These are phyloP conservation scores for Scopulariopsis brevicaulis DNA, from an alignment of 2,329 filamentous ascomycete genomes.

Conservation along the genomic window DNA sequence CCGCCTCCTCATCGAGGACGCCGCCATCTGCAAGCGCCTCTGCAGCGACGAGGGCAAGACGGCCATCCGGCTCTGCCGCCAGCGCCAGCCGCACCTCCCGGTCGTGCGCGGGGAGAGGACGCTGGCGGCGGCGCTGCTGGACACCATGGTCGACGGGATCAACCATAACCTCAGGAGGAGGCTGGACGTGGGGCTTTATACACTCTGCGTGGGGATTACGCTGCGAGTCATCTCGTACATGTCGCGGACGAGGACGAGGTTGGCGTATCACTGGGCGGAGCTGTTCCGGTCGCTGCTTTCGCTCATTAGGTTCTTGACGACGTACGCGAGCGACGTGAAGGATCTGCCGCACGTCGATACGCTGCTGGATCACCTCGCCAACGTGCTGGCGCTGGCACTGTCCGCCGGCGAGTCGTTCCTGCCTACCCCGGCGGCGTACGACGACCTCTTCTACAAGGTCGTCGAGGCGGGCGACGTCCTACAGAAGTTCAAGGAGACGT, in stretches of 20 bases:
- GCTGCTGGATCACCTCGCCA: slow-evolving; percentile 67
- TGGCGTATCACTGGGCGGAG: slow-evolving; percentile 90
- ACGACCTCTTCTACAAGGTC: slow-evolving; percentile 97
- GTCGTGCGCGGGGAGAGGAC: slow-evolving; percentile 61
- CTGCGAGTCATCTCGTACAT: slow-evolving; percentile 76
- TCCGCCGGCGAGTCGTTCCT: slow-evolving; percentile 85
- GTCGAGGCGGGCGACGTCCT: slow-evolving; percentile 83
- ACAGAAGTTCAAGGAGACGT: slow-evolving; percentile 70
- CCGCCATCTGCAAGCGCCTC: slow-evolving; percentile 68
- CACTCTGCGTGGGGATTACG: slow-evolving; percentile 69
- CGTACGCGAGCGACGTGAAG: slow-evolving; percentile 70
- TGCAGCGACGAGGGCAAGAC: slow-evolving; percentile 69
- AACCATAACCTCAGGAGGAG: slow-evolving; percentile 86
- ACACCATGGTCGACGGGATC: slow-evolving; percentile 80
- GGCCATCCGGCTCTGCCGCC: slow-evolving; percentile 73
- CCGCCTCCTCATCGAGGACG: slow-evolving; percentile 79
- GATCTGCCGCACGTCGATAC: slow-evolving; percentile 56
- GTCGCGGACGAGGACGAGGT: slow-evolving; percentile 67
- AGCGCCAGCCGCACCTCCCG: slow-evolving; percentile 77
- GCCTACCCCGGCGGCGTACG: slow-evolving; percentile 76
- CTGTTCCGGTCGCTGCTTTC: slow-evolving; percentile 83
- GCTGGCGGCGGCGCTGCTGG: slow-evolving; percentile 65
- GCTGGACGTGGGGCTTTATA: slow-evolving; percentile 77
- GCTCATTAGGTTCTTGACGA: slow-evolving; percentile 81
- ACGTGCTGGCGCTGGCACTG: slow-evolving; percentile 72